These are phyloP conservation scores for Eucalyptus urophylla DNA, from an alignment of 345 rosid genomes.

Conservation along the genomic window DNA sequence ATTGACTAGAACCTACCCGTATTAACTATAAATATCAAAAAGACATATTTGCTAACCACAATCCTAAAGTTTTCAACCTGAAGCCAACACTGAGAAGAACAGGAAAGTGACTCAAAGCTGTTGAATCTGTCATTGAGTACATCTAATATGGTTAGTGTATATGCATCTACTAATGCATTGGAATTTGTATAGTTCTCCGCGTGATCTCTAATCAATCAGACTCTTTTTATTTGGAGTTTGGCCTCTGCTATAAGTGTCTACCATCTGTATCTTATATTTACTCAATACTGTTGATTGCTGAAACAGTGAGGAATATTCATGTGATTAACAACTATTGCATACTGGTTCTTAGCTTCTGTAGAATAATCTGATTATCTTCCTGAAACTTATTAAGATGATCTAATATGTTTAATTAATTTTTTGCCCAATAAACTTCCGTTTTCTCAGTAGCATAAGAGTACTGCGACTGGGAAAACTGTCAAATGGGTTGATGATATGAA, in stretches of 20 bases:
- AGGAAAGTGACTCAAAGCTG: neutral
- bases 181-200: neutral
- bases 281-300: neutral
- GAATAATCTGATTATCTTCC: neutral
- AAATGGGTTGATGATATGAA: neutral
- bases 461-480: neutral
- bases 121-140: neutral
- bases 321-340: neutral
- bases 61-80: neutral
- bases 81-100: neutral
- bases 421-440: neutral
- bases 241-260: neutral
- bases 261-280: neutral
- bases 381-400: neutral
- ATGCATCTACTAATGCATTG: neutral
- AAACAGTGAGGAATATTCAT: neutral
- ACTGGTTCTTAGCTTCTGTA: neutral
- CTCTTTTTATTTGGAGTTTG: neutral
- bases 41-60: neutral
- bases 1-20: neutral
- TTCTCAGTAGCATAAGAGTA: neutral
- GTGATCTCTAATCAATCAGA: neutral
- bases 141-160: neutral
- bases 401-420: neutral
- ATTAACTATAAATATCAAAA: neutral